Evolutionary conservation across 108 stramenopile species (phyloP), one percentile per base, ranked within the genome.

Genomic region (Licmophora abbreviata): DNA sequence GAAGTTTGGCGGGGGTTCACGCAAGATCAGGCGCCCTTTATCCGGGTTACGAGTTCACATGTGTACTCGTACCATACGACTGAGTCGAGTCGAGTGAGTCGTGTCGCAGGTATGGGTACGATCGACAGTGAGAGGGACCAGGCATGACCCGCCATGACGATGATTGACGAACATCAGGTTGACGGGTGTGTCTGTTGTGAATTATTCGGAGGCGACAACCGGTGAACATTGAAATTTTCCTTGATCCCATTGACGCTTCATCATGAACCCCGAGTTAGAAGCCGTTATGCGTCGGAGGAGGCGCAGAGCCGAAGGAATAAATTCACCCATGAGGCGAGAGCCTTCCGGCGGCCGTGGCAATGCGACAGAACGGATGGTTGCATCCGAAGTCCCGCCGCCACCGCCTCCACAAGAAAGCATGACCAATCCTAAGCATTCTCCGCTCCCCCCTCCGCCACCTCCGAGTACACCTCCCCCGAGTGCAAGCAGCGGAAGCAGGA

Each of bases 241-340:
- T n/a, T n/a, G n/a, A n/a, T n/a, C n/a, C n/a, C n/a, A 6, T 42
- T 12, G 12, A 12, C 41, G 22, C 5, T 42, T 35, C 23, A 56
- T 44, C 44, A 61, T 61, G 59, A 54, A 52, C 38, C 22, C 49
- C 2, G 59, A 61, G n/a, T 44, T 61, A 28, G 47, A 61, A 30
- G 51, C 50, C 2, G 37, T 61, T 17, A 61, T 61, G 59, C 36
- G 26, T n/a, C 51, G 51, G 6, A 25, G 59, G 11, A 40, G 59
- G 15, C 51, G 49, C 12, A 41, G 26, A 38, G 50, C 59, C 5
- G 59, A 61, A 1, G 33, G 38, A 40, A 18, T 40, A 40, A 40
- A 40, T 18, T 40, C 38, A 18, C 38, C 38, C n/a, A n/a, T n/a
- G n/a, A n/a, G n/a, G n/a, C n/a, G n/a, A 40, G 15, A 15, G 3